These are phyloP conservation scores for Didymella pomorum DNA, from an alignment of 2,329 filamentous ascomycete genomes.

Conservation along the genomic window DNA sequence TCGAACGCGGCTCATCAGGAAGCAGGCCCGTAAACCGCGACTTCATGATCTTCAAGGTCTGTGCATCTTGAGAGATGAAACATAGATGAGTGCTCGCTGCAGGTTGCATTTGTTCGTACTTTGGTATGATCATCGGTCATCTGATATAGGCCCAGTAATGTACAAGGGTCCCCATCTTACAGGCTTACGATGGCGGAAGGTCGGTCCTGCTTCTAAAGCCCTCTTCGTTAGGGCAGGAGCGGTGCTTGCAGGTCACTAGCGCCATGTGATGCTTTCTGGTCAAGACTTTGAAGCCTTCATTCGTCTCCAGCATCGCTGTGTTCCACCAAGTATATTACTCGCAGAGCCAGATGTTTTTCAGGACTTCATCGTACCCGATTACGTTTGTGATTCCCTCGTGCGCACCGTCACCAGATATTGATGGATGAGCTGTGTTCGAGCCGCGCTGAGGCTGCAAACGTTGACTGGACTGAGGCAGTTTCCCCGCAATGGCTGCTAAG, in stretches of 20 bases:
- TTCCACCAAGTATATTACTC: not conserved
- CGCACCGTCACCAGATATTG: not conserved
- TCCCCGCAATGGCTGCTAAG: slow-evolving; percentile 4
- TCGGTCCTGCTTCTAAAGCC: slow-evolving; percentile 19
- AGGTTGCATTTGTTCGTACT: slow-evolving; percentile 29
- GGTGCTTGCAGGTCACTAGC: not conserved
- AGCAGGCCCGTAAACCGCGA: slow-evolving; percentile 48
- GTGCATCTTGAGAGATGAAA: slow-evolving; percentile 43
- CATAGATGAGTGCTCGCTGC: slow-evolving; percentile 43
- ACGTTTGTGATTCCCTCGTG: not conserved
- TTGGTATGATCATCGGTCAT: slow-evolving; percentile 35
- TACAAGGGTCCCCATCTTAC: slow-evolving; percentile 26
- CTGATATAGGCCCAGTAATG: slow-evolving; percentile 29
- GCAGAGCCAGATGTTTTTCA: not conserved
- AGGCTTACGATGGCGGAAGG: slow-evolving; percentile 27
- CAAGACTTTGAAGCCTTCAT: not conserved
- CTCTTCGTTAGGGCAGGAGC: not conserved
- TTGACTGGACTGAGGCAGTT: not conserved
- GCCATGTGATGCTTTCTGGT: not conserved
- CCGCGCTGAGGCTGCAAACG: not conserved
- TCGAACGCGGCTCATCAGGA: slow-evolving; percentile 39
- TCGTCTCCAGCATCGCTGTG: not conserved
- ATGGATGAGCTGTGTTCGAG: slow-evolving; percentile 12
- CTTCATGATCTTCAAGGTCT: slow-evolving; percentile 37
- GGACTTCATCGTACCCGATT: not conserved